Evolutionary conservation across 2,329 filamentous ascomycete species (phyloP).

Genomic region (Shiraia sp.): DNA sequence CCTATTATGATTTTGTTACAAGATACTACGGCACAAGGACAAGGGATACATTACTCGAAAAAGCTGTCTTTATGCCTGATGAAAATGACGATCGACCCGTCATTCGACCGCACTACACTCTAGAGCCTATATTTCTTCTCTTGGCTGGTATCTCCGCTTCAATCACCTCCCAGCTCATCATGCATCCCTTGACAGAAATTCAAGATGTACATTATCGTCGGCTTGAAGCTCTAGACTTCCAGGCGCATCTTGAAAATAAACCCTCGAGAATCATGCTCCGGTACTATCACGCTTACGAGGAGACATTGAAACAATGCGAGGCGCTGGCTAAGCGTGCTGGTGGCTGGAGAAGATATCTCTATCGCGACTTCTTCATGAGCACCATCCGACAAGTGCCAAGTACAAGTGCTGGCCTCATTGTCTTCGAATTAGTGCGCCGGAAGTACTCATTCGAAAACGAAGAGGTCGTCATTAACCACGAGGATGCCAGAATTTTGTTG

Average conservation of each 20-base stretch:
- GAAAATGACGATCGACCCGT: constrained; percentile 47
- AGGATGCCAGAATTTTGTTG: constrained; percentile 73
- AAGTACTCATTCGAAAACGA: constrained; percentile 72
- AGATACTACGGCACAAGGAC: constrained; percentile 63
- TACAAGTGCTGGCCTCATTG: constrained; percentile 75
- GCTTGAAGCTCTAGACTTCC: constrained; percentile 70
- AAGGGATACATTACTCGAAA: constrained; percentile 33
- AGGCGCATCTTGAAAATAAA: constrained; percentile 46
- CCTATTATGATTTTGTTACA: constrained; percentile 71
- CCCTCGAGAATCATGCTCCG: constrained; percentile 54
- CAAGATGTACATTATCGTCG: constrained; percentile 75
- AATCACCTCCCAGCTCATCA: constrained; percentile 67
- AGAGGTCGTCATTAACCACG: constrained; percentile 53
- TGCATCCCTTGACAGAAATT: constrained; percentile 72
- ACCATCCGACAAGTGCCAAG: constrained; percentile 75
- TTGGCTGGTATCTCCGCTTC: constrained; percentile 71
- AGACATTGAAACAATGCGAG: constrained; percentile 65
- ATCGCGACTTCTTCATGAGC: constrained; percentile 71
- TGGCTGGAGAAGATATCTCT: constrained; percentile 66
- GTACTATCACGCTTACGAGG: constrained; percentile 72
- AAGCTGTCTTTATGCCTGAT: constrained; percentile 21
- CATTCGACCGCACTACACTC: constrained; percentile 73
- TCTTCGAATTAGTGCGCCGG: constrained; percentile 74
- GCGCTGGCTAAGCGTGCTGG: constrained; percentile 62
- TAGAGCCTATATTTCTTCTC: constrained; percentile 73